A percentile compares a stretch with the other conserved stretches of the same genome.
phyloP scores from a whole-genome alignment of 1,139 yeast genomes.

The Meyerozyma carpophila region DNA sequence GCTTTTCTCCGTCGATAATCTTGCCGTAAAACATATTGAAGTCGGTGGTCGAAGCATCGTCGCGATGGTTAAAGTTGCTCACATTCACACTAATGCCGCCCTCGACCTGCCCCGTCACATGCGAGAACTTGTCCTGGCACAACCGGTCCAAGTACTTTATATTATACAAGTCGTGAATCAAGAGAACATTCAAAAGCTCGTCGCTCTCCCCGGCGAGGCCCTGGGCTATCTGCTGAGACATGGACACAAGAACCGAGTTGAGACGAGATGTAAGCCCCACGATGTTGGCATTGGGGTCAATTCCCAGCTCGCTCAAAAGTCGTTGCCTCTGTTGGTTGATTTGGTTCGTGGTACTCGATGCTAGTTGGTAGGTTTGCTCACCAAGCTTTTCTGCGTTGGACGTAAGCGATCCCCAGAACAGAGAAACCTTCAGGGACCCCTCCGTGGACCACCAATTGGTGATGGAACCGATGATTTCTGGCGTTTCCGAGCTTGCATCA shows the following conservation, averaged over 20 bases:
- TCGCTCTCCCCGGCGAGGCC: constrained; percentile 74
- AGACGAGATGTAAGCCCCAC: constrained; percentile 26
- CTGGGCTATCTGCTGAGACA: constrained; percentile 38
- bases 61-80: constrained; percentile 46
- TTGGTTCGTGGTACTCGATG: constrained; percentile 39
- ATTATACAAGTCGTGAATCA: constrained; percentile 79
- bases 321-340: constrained; percentile 38
- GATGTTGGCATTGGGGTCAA: constrained; percentile 20
- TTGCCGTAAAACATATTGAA: constrained; percentile 76
- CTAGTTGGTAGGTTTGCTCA: constrained; percentile 41
- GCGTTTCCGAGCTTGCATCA: constrained; percentile 10
- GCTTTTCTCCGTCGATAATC: constrained; percentile 79
- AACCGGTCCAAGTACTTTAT: constrained; percentile 59
- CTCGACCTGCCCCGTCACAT: constrained; percentile 89
- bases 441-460: constrained; percentile 79
- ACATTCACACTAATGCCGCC: constrained; percentile 70
- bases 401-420: constrained; percentile 57
- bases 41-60: constrained; percentile 24
- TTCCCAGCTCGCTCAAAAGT: constrained; percentile 17
- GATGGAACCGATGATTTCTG: constrained; percentile 50
- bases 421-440: constrained; percentile 71
- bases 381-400: constrained; percentile 38
- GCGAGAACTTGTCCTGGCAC: constrained; percentile 65
- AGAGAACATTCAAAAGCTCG: constrained; percentile 36
- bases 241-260: constrained; percentile 30